Conservation (phyloP, 2,329 filamentous ascomycete genomes). For the Botrytis cinerea region DNA sequence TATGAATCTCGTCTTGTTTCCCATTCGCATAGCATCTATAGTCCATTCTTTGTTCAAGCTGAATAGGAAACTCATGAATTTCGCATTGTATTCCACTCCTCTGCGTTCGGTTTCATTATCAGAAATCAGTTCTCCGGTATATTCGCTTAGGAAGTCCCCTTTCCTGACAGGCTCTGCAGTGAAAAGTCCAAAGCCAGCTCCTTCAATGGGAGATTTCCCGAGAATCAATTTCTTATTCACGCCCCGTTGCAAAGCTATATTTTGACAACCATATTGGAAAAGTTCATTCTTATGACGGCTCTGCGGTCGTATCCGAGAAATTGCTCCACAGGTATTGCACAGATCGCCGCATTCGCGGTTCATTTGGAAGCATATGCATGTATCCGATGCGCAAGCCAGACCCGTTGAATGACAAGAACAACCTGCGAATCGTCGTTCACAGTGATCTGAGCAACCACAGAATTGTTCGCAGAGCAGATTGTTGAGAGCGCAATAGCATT, state of each 20-base stretch:
- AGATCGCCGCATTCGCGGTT: slow-evolving; percentile 81
- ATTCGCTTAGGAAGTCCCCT: slow-evolving; percentile 78
- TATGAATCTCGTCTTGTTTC: slow-evolving; percentile 81
- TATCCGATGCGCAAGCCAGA: slow-evolving; percentile 58
- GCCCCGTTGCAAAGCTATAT: slow-evolving; percentile 70
- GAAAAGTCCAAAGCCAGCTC: slow-evolving; percentile 74
- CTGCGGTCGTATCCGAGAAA: slow-evolving; percentile 67
- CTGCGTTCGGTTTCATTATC: slow-evolving; percentile 38
- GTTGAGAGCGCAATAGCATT: slow-evolving; percentile 63
- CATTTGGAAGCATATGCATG: slow-evolving; percentile 70
- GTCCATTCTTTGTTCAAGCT: slow-evolving; percentile 51
- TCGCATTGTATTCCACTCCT: slow-evolving; percentile 43
- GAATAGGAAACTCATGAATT: slow-evolving; percentile 52
- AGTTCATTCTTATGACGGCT: slow-evolving; percentile 62
- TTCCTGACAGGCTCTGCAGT: slow-evolving; percentile 48
- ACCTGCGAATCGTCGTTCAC: slow-evolving; percentile 65
- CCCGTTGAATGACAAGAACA: slow-evolving; percentile 65
- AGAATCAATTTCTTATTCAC: slow-evolving; percentile 65
- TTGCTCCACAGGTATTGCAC: slow-evolving; percentile 69
- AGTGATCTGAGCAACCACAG: slow-evolving; percentile 64
- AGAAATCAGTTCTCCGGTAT: slow-evolving; percentile 72
- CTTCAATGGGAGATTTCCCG: slow-evolving; percentile 67
- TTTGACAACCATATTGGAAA: slow-evolving; percentile 64
- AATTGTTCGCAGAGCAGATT: slow-evolving; percentile 71
- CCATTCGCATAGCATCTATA: slow-evolving; percentile 73